Base-by-base conservation (phyloP, 2,329 filamentous ascomycete genomes). In the Nemania bipapillata region DNA sequence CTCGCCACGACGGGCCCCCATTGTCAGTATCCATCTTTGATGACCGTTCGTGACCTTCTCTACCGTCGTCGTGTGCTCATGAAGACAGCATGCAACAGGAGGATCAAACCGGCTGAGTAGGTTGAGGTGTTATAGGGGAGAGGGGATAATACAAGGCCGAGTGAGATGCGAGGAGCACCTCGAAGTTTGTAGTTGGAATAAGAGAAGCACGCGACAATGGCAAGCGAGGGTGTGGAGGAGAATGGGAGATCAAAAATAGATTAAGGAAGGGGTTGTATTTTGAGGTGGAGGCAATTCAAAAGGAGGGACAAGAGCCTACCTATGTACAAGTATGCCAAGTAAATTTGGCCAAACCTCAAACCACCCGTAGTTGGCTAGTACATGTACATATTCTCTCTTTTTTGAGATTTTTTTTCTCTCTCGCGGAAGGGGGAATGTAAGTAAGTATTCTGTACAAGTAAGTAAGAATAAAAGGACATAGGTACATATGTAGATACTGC, bases 1-100 rank as follows among this genome's bases (percentile, higher is more conserved):
- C 70, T 35, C 66, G 67, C 71, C 71, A 73, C 7, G 68, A 71
- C 47, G 70, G 70, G 54, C 65, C 66, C 40, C 66, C 70, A 61
- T 69, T 61, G 20, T 69, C 62, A 11, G 42, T 55, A 30, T 60
- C 70, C 66, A 73, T 71, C 53, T 32, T 58, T 9, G 28, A 64
- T 40, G 47, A 53, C 22, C 11, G 59, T 37, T 45, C 35, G 58
- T 47, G 35, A 28, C 55, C 35, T 37, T 30, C 59, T 61, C 40
- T 54, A 66, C 52, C 20, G 49, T 28, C 37, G 40, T 8, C 30
- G 32, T 5, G 52, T 62, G 52, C 12, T 65, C 70, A 61, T 52
- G 45, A 57, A 63, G 37, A 35, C 20, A 56, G 37, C 22, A 30
- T 56, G 26, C 53, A n/a, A 30, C 17, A 57, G 22, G 15, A 9